These are phyloP conservation scores for Whalleya microplaca DNA, from an alignment of 2,329 filamentous ascomycete species.

Conservation along the genomic window DNA sequence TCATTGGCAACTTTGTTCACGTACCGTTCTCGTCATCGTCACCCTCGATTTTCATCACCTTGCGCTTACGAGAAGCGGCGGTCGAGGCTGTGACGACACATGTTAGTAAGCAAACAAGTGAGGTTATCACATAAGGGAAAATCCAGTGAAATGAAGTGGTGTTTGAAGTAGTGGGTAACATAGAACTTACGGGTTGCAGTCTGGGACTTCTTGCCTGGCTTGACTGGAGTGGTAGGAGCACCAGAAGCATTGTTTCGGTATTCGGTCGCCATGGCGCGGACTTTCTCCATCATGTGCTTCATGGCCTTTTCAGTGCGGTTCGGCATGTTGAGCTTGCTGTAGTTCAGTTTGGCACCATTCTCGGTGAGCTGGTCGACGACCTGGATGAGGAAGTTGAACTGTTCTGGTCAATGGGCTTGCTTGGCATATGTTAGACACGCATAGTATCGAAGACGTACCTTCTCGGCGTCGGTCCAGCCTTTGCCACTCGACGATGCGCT, in stretches of 20 bases:
- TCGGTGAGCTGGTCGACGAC: constrained; percentile 8
- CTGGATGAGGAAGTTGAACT: constrained; percentile 19
- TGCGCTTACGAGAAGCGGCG: not conserved
- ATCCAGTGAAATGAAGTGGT: too few species aligned
- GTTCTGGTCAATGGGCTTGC: not conserved
- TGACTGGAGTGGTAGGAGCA: not conserved
- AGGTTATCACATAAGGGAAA: too few species aligned
- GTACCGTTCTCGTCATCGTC: not conserved
- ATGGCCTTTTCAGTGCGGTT: constrained; percentile 16
- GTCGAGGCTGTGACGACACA: not conserved
- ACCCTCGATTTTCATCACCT: not conserved
- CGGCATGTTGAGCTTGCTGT: constrained; percentile 10
- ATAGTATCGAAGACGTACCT: constrained; percentile 10
- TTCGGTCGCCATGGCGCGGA: constrained; percentile 4
- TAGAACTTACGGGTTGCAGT: not conserved
- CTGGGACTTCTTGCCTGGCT: not conserved
- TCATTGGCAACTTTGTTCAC: too few species aligned
- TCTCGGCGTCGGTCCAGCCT: constrained; percentile 16
- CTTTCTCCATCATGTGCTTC: not conserved
- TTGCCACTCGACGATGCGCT: constrained; percentile 11
- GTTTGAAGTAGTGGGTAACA: not conserved
- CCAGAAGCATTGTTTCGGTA: not conserved
- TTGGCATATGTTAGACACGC: not conserved
- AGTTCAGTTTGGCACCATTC: constrained; percentile 3
- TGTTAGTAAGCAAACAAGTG: not conserved